Evolutionary conservation across 2,329 filamentous ascomycete genomes (phyloP).

Genomic region (Phaeosphaeriaceae sp.): DNA sequence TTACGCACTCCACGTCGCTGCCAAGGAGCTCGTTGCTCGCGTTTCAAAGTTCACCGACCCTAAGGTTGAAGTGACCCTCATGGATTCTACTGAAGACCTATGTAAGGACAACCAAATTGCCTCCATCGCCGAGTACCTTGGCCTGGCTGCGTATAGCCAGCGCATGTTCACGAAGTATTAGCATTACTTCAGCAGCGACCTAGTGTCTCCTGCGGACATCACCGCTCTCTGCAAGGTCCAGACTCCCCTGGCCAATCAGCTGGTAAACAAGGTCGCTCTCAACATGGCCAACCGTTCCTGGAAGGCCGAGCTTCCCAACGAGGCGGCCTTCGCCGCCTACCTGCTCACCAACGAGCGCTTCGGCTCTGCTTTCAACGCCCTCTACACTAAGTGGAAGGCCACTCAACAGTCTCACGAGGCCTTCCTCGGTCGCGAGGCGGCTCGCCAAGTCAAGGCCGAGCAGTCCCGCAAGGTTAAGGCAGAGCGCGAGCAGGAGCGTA

Average conservation of each 20-base stretch:
- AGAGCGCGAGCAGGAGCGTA: background rate
- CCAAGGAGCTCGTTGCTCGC: slow-evolving; percentile 1
- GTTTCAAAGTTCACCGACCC: background rate
- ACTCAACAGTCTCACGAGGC: background rate
- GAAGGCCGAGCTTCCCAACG: background rate
- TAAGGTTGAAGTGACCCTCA: background rate
- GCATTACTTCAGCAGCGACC: background rate
- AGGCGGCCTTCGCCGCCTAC: background rate
- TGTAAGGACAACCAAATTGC: background rate
- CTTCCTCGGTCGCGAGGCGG: background rate
- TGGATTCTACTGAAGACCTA: background rate
- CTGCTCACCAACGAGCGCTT: background rate
- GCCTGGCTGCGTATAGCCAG: background rate
- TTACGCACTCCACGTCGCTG: background rate
- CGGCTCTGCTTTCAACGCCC: background rate
- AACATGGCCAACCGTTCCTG: background rate
- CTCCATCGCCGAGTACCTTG: background rate
- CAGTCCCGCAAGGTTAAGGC: background rate
- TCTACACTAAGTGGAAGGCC: background rate
- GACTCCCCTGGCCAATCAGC: background rate
- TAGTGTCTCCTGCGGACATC: background rate
- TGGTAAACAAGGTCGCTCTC: background rate
- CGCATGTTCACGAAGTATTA: background rate
- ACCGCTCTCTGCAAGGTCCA: background rate
- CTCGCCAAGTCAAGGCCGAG: background rate